Percentiles rank a stretch among this genome's conserved stretches.
Conservation (phyloP, 2,329 filamentous ascomycete genomes). For the Exophiala aquamarina region DNA sequence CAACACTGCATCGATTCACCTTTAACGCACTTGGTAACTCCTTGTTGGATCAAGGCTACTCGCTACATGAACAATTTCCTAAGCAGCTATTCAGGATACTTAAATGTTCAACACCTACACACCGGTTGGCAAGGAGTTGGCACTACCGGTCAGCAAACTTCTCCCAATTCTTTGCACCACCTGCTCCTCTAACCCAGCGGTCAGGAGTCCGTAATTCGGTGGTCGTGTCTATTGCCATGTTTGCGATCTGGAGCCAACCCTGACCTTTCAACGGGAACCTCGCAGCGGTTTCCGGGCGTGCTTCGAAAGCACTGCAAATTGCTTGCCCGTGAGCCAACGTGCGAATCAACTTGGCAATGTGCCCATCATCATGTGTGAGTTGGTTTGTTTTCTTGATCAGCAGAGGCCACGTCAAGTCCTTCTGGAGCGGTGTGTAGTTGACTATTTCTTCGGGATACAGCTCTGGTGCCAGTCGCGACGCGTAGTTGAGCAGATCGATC, state of each 20-base stretch:
- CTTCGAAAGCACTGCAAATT: neutral
- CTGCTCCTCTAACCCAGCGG: neutral
- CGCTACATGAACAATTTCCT: no score
- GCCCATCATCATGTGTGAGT: slow-evolving; percentile 4
- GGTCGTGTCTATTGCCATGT: slow-evolving; percentile 10
- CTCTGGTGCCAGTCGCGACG: slow-evolving; percentile 30
- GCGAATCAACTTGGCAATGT: slow-evolving; percentile 9
- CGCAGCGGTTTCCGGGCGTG: neutral
- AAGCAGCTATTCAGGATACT: no score
- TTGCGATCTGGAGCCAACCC: slow-evolving; percentile 5
- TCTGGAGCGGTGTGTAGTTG: slow-evolving; percentile 1
- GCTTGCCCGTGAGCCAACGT: slow-evolving; percentile 1
- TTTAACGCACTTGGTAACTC: no score
- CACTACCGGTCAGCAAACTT: neutral
- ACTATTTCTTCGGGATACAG: slow-evolving; percentile 2
- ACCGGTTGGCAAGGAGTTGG: neutral
- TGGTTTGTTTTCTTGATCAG: neutral
- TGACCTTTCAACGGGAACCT: slow-evolving; percentile 2
- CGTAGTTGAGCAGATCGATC: slow-evolving; percentile 71
- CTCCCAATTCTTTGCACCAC: neutral
- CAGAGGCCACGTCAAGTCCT: neutral
- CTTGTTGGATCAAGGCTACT: no score
- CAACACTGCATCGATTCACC: no score
- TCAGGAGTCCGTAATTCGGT: neutral
- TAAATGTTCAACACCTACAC: no score